Conservation (phyloP, 2,329 filamentous ascomycete genomes). For the Dendrostoma leiphaemia region DNA sequence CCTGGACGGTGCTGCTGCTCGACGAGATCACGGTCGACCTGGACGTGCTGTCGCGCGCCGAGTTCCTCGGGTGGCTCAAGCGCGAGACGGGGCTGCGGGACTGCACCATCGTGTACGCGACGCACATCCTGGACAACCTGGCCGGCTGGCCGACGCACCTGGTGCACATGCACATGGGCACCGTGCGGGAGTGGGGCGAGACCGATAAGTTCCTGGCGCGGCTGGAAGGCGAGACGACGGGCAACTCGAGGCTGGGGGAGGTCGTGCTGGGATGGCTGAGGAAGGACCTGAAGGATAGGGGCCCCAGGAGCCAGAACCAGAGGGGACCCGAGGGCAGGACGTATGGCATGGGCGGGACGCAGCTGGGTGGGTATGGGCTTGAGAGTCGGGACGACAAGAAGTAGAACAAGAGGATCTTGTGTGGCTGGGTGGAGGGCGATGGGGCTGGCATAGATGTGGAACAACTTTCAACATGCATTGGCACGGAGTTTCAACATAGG, state of each 20-base stretch:
- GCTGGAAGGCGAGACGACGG: conserved; percentile 44
- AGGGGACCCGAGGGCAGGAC: conserved; percentile 62
- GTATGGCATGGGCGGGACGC: conserved; percentile 51
- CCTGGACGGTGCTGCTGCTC: conserved; percentile 86
- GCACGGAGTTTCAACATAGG: neutral
- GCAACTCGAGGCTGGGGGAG: conserved; percentile 83
- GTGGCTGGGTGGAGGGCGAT: neutral
- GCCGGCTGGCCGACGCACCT: conserved; percentile 94
- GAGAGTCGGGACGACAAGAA: conserved; percentile 40
- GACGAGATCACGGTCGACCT: conserved; percentile 98
- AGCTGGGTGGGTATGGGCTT: conserved; percentile 56
- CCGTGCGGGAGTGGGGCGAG: conserved; percentile 80
- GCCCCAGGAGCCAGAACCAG: conserved; percentile 64
- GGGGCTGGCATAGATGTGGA: neutral
- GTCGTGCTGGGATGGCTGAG: conserved; percentile 85
- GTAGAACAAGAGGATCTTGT: too few relatives aligned
- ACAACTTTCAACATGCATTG: conserved; percentile 10
- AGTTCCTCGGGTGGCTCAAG: conserved; percentile 85
- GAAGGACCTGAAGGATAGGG: conserved; percentile 74
- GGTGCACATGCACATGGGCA: conserved; percentile 90
- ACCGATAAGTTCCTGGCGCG: conserved; percentile 66
- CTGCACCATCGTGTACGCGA: conserved; percentile 96
- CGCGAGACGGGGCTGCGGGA: conserved; percentile 76
- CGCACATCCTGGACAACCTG: conserved; percentile 94
- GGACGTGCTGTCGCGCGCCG: conserved; percentile 78